phyloP scores from a whole-genome alignment of 2,329 filamentous ascomycete species.

The Cordyceps tenuipes region DNA sequence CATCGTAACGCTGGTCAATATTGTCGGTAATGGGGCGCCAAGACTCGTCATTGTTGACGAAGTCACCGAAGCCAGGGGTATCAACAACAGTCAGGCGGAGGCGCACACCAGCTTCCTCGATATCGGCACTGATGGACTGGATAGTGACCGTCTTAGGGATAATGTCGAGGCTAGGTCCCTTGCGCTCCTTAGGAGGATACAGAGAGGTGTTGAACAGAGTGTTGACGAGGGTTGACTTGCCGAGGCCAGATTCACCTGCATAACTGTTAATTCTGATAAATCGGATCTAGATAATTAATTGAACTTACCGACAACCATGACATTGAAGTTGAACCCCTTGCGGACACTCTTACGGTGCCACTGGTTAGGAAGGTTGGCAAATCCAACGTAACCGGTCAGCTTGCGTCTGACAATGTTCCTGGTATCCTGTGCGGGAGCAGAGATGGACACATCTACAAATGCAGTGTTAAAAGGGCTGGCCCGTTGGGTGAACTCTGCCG shows the following conservation, averaged over 20 bases:
- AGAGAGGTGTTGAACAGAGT: conserved; percentile 99
- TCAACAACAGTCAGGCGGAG: conserved; percentile 95
- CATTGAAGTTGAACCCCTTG: conserved; percentile 99
- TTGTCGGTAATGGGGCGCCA: conserved; percentile 99
- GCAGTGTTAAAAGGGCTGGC: conserved; percentile 28
- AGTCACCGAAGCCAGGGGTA: conserved; percentile 96
- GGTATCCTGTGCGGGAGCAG: conserved; percentile 49
- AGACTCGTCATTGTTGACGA: conserved; percentile 99
- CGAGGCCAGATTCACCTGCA: conserved; percentile 92
- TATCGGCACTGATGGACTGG: conserved; percentile 90
- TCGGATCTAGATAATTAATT: not conserved
- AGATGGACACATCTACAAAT: conserved; percentile 31
- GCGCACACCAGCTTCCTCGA: conserved; percentile 96
- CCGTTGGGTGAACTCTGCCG: conserved; percentile 23
- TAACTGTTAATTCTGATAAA: conserved; percentile 6
- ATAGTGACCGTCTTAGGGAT: conserved; percentile 97
- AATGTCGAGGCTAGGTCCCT: conserved; percentile 93
- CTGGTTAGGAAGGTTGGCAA: conserved; percentile 97
- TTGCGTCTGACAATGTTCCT: conserved; percentile 97
- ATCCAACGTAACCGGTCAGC: conserved; percentile 96
- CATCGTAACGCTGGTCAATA: conserved; percentile 98
- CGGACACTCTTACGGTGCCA: conserved; percentile 99
- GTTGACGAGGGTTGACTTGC: conserved; percentile 98
- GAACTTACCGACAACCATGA: conserved; percentile 97
- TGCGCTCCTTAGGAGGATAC: conserved; percentile 97